Percentiles rank a stretch among this genome's conserved stretches.
These are phyloP conservation scores for Parmelia sp. DNA, from an alignment of 495 filamentous ascomycete genomes.

Conservation along the genomic window DNA sequence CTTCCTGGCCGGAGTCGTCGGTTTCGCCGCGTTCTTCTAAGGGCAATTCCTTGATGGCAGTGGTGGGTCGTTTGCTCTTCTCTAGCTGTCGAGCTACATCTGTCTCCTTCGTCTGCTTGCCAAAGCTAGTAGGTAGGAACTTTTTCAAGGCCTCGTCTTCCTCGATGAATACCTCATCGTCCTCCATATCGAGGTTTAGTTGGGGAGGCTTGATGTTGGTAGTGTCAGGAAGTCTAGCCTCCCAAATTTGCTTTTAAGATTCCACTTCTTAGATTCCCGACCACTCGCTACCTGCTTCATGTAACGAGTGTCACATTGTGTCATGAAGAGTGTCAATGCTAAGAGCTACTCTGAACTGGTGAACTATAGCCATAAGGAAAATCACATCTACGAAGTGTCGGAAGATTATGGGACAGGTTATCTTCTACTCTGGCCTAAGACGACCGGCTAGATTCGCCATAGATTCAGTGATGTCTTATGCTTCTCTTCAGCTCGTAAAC, in stretches of 20 bases:
- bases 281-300: too few relatives aligned
- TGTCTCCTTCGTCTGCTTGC: conserved; percentile 66
- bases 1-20: conserved; percentile 49
- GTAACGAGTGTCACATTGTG: too few relatives aligned
- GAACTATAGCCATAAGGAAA: too few relatives aligned
- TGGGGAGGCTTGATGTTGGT: background rate
- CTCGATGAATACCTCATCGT: conserved; percentile 56
- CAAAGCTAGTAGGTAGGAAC: conserved; percentile 79
- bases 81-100: conserved; percentile 76
- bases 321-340: too few relatives aligned
- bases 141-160: conserved; percentile 72
- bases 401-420: too few relatives aligned
- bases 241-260: background rate
- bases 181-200: conserved; percentile 38
- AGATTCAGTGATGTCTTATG: background rate
- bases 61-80: conserved; percentile 55
- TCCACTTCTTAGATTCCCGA: background rate
- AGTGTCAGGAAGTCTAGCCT: background rate
- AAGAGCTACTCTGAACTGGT: too few relatives aligned
- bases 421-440: background rate
- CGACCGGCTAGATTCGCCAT: background rate
- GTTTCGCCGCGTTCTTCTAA: conserved; percentile 37
- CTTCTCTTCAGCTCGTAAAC: background rate
- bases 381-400: background rate
- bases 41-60: conserved; percentile 25